These are phyloP conservation scores for Scheffersomyces titani DNA, from an alignment of 1,139 yeast species.

Conservation along the genomic window DNA sequence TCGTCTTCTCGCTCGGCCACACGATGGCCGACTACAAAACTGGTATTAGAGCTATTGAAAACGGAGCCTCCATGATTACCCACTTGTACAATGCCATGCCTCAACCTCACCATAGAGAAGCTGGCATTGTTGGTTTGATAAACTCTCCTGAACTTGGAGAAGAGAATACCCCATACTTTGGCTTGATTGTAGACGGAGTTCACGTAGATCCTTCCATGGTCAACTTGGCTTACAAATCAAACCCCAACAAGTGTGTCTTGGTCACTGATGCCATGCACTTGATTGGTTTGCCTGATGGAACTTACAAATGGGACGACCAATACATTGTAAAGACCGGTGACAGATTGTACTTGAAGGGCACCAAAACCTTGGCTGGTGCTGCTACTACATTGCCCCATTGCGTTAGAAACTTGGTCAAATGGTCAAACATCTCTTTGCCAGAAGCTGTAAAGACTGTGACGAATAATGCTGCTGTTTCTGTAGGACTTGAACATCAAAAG, in stretches of 20 bases:
- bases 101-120: conserved; percentile 63
- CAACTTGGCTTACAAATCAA: conserved; percentile 52
- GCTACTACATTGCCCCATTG: conserved; percentile 60
- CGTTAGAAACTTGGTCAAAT: conserved; percentile 52
- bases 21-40: conserved; percentile 52
- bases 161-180: conserved; percentile 49
- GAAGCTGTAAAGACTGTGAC: conserved; percentile 61
- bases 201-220: conserved; percentile 64
- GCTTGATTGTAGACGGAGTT: conserved; percentile 62
- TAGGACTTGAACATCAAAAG: conserved; percentile 45
- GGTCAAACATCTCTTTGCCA: conserved; percentile 54
- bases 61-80: conserved; percentile 63
- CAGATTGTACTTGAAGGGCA: conserved; percentile 51
- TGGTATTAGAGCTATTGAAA: conserved; percentile 49
- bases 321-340: conserved; percentile 52
- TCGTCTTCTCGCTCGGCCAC: conserved; percentile 60
- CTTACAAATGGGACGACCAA: conserved; percentile 51
- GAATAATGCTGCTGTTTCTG: conserved; percentile 54
- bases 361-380: conserved; percentile 64
- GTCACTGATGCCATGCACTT: conserved; percentile 66
- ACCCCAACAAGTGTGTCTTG: conserved; percentile 56
- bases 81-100: conserved; percentile 72
- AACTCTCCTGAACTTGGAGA: conserved; percentile 36
- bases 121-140: conserved; percentile 59
- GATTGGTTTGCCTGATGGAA: conserved; percentile 54